Evolutionary conservation across 768 basidiomycete species (phyloP).

Genomic region (Termitomyces sp.): DNA sequence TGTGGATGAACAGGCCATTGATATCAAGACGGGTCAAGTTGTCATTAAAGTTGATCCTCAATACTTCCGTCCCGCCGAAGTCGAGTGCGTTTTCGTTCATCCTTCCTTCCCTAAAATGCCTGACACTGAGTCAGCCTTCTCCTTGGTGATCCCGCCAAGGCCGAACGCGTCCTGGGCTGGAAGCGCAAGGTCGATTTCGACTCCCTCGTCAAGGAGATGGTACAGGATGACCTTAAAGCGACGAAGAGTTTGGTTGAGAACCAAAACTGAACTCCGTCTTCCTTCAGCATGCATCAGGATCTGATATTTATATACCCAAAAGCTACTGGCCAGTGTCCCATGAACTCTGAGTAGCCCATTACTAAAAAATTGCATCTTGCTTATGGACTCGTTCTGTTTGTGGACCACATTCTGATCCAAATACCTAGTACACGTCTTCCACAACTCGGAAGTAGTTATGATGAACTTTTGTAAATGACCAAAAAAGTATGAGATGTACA

Average conservation of each 20-base stretch:
- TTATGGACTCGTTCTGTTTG: neutral
- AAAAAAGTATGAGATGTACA: neutral
- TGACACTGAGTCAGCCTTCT: conserved; percentile 49
- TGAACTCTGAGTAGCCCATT: neutral
- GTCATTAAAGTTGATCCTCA: conserved; percentile 81
- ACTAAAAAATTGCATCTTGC: neutral
- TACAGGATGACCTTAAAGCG: conserved; percentile 71
- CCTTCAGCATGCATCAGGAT: neutral
- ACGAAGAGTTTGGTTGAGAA: conserved; percentile 73
- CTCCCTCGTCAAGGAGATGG: conserved; percentile 88
- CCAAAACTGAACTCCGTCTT: conserved; percentile 51
- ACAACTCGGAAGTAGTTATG: neutral
- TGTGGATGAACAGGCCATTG: conserved; percentile 72
- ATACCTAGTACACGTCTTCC: neutral
- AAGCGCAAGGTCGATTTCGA: conserved; percentile 83
- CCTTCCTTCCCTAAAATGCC: neutral
- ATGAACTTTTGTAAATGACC: neutral
- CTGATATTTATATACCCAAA: neutral
- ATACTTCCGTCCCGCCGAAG: conserved; percentile 95
- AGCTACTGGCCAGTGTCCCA: neutral
- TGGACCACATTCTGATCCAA: neutral
- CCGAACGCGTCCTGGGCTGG: conserved; percentile 86
- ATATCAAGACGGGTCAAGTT: conserved; percentile 59
- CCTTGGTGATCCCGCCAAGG: conserved; percentile 85
- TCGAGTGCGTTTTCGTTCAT: conserved; percentile 58